These are phyloP conservation scores for Talaromyces sp. DNA, from an alignment of 2,329 filamentous ascomycete genomes.

Conservation along the genomic window DNA sequence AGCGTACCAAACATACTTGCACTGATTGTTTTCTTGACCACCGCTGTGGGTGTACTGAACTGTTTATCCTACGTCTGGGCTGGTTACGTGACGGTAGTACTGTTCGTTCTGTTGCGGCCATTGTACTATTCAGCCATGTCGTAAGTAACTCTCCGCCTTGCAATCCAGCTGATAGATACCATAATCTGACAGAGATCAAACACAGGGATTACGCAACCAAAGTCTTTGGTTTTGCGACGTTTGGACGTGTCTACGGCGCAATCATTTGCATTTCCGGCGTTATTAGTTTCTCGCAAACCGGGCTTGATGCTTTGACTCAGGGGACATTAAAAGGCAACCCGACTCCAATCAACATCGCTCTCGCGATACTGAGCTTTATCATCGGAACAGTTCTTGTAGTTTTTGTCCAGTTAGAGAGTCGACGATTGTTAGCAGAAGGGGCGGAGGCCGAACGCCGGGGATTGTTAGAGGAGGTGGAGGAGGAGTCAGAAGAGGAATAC, in stretches of 20 bases:
- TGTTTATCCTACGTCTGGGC: conserved; percentile 62
- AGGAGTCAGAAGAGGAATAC: conserved; percentile 6
- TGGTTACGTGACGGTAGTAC: conserved; percentile 65
- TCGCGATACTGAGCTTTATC: conserved; percentile 58
- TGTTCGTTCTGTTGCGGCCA: conserved; percentile 84
- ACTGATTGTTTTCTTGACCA: conserved; percentile 65
- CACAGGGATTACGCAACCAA: conserved; percentile 74
- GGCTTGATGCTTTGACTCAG: conserved; percentile 72
- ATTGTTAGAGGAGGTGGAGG: conserved; percentile 15
- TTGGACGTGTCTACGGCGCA: conserved; percentile 84
- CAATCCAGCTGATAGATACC: not conserved
- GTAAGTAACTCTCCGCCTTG: conserved; percentile 30
- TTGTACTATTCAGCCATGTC: conserved; percentile 89
- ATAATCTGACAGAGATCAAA: not conserved
- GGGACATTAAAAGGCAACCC: conserved; percentile 66
- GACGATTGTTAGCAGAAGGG: conserved; percentile 11
- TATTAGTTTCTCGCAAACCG: conserved; percentile 76
- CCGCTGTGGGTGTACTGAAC: conserved; percentile 69
- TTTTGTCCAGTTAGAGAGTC: conserved; percentile 51
- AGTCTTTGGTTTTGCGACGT: conserved; percentile 87
- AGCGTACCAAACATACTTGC: conserved; percentile 66
- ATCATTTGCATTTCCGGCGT: conserved; percentile 82
- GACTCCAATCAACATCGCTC: conserved; percentile 66
- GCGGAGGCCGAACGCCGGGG: conserved; percentile 24
- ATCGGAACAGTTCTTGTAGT: conserved; percentile 62